A percentile compares a stretch with the other conserved stretches of the same genome.
Evolutionary conservation across 176 grass and related monocot genomes (phyloP).

Genomic region (Luzula sylvatica): DNA sequence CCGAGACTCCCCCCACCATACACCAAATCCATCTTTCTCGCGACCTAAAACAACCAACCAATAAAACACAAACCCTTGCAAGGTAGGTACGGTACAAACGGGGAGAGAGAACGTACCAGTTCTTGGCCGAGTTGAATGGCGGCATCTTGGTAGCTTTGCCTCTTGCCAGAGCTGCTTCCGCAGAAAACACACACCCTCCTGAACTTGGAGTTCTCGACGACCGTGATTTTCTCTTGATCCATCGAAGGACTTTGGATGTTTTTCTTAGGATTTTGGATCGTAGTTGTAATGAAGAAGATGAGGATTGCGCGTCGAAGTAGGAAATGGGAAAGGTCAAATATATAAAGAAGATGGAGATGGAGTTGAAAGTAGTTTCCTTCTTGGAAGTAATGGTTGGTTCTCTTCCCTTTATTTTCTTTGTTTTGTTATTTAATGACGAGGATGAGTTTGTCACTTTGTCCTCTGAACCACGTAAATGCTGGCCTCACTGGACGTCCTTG

Average conservation of each 20-base stretch:
- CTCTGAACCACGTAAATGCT: constrained; percentile 16
- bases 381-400: no score
- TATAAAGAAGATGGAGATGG: constrained; percentile 12
- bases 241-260: background rate
- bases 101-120: constrained; percentile 25
- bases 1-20: constrained; percentile 85
- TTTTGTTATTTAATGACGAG: background rate
- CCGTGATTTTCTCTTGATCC: background rate
- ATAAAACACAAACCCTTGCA: background rate
- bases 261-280: background rate
- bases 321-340: constrained; percentile 1
- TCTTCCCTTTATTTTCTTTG: no score
- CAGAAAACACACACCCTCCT: constrained; percentile 95
- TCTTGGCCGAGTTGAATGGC: constrained; percentile 83
- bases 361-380: background rate
- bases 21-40: constrained; percentile 77
- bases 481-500: background rate
- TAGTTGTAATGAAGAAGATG: background rate
- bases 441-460: constrained; percentile 3
- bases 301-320: background rate
- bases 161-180: constrained; percentile 94
- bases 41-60: constrained; percentile 34
- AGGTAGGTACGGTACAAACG: background rate
- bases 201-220: constrained; percentile 39
- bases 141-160: constrained; percentile 80